These are phyloP conservation scores for Amauroascus verrucosus DNA, from an alignment of 2,329 filamentous ascomycete genomes.

Conservation along the genomic window DNA sequence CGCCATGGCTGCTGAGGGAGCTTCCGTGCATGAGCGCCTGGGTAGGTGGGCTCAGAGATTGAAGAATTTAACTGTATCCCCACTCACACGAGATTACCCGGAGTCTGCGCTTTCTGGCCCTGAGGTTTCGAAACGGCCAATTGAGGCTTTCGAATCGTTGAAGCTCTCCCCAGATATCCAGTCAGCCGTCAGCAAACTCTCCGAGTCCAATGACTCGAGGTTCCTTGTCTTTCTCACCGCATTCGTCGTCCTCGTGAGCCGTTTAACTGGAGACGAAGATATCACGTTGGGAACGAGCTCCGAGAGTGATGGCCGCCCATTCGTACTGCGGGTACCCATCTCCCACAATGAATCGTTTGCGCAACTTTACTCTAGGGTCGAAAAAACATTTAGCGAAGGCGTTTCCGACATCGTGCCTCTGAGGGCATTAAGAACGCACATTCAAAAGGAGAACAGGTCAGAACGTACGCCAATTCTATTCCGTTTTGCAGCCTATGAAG, in stretches of 20 bases:
- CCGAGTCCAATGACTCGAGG: constrained; percentile 18
- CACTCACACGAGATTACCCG: constrained; percentile 37
- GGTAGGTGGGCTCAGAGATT: constrained; percentile 35
- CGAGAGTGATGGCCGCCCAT: constrained; percentile 36
- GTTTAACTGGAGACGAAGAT: constrained; percentile 42
- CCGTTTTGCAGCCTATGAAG: constrained; percentile 40
- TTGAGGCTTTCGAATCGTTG: constrained; percentile 36
- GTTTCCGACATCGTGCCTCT: constrained; percentile 36
- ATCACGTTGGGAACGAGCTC: constrained; percentile 39
- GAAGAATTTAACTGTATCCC: constrained; percentile 35
- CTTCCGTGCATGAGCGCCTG: constrained; percentile 31
- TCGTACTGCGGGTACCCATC: constrained; percentile 37
- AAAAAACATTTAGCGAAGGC: constrained; percentile 35
- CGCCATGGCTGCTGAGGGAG: constrained; percentile 11
- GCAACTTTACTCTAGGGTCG: constrained; percentile 32
- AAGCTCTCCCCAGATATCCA: constrained; percentile 29
- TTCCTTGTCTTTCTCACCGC: constrained; percentile 37
- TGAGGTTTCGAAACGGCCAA: constrained; percentile 29
- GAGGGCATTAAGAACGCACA: constrained; percentile 31
- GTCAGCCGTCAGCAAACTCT: constrained; percentile 32
- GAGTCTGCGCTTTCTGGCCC: constrained; percentile 20
- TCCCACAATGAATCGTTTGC: constrained; percentile 33
- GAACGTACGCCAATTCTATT: constrained; percentile 36
- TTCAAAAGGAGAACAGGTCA: constrained; percentile 33
- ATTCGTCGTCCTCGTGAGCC: constrained; percentile 36